Evolutionary conservation across 495 filamentous ascomycete genomes (phyloP).

Genomic region (Xylaria curta): DNA sequence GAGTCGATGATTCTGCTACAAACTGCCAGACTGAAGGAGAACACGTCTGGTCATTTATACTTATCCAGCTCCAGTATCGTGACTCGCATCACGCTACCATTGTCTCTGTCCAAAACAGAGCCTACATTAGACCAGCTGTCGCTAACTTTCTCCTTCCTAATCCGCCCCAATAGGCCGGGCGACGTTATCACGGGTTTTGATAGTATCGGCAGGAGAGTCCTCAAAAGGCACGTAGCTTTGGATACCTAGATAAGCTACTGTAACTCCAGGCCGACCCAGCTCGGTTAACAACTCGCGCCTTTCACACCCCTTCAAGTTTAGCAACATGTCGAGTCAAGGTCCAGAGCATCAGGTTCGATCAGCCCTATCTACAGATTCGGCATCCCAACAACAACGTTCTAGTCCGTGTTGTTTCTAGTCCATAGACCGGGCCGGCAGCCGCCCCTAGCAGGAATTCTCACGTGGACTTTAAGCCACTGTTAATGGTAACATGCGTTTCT

Average conservation of each 20-base stretch:
- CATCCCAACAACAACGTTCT: conserved; percentile 25
- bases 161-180: conserved; percentile 33
- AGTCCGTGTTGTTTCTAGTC: conserved; percentile 24
- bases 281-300: conserved; percentile 16
- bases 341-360: conserved; percentile 27
- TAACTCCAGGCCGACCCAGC: conserved; percentile 30
- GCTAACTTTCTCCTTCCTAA: conserved; percentile 36
- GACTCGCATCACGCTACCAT: conserved; percentile 34
- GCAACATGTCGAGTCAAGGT: conserved; percentile 29
- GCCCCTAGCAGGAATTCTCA: conserved; percentile 26
- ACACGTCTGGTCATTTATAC: conserved; percentile 36
- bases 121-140: conserved; percentile 30
- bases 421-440: conserved; percentile 27
- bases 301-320: conserved; percentile 24
- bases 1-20: conserved; percentile 34
- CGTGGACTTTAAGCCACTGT: conserved; percentile 28
- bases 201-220: conserved; percentile 31
- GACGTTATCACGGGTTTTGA: conserved; percentile 31
- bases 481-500: conserved; percentile 27
- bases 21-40: conserved; percentile 36
- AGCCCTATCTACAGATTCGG: conserved; percentile 29
- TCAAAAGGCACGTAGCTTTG: conserved; percentile 36
- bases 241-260: conserved; percentile 33
- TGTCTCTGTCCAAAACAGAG: conserved; percentile 33
- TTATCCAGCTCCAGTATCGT: conserved; percentile 32